These are phyloP conservation scores for Babesia bovis DNA, from an alignment of 169 alveolate species.

Conservation along the genomic window DNA sequence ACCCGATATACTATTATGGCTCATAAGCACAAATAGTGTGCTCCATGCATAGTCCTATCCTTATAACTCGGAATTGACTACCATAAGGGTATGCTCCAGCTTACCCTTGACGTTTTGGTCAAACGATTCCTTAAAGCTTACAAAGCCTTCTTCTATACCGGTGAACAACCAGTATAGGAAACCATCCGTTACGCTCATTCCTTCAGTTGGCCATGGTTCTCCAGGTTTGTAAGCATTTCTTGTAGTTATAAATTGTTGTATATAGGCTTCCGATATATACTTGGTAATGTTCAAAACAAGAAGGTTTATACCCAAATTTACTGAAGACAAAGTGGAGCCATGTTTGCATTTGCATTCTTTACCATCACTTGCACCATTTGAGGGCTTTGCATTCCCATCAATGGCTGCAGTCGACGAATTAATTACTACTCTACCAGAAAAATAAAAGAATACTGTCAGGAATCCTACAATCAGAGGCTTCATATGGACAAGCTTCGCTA, in stretches of 20 bases:
- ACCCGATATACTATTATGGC: no score
- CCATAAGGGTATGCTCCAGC: not conserved
- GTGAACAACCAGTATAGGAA: conserved; percentile 6
- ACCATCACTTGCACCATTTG: not conserved
- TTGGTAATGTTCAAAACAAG: conserved; percentile 7
- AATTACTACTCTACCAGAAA: conserved; percentile 1
- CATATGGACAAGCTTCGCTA: not conserved
- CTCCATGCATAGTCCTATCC: no score
- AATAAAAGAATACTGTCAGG: conserved; percentile 19
- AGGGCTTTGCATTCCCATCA: conserved; percentile 10
- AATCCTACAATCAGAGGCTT: conserved; percentile 22
- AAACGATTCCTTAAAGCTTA: conserved; percentile 1
- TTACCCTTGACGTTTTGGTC: not conserved
- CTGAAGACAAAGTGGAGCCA: not conserved
- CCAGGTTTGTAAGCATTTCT: not conserved
- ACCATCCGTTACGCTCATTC: conserved; percentile 1
- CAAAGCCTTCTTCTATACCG: not conserved
- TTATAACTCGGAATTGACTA: no score
- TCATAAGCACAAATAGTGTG: no score
- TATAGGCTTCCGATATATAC: conserved; percentile 31
- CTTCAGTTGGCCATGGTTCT: conserved; percentile 34
- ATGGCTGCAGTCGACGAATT: not conserved
- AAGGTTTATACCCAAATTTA: conserved; percentile 22
- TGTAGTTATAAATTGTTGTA: not conserved
- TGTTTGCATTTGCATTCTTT: not conserved